Evolutionary conservation across 371 early-diverging fungal genomes (phyloP).

Genomic region (Mortierella sp.): DNA sequence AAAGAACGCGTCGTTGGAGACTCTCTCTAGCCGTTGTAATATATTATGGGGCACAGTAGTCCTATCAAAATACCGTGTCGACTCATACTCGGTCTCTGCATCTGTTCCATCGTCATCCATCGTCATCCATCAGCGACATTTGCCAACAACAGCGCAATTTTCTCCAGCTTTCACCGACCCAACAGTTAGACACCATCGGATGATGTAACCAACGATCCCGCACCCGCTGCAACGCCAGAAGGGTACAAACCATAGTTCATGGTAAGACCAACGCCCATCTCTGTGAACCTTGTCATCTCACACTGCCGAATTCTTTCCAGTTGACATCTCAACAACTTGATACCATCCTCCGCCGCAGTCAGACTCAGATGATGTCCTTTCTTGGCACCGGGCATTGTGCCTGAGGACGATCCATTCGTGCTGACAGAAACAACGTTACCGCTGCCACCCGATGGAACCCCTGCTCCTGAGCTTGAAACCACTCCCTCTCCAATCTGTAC

Average conservation of each 20-base stretch:
- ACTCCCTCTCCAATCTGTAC: conserved; percentile 16
- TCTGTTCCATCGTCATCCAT: no score
- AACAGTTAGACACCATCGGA: no score
- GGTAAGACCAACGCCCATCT: conserved; percentile 48
- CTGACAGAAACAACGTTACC: not conserved
- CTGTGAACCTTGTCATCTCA: conserved; percentile 50
- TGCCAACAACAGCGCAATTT: no score
- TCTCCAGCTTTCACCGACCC: no score
- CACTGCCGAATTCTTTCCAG: conserved; percentile 49
- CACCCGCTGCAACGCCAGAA: not conserved
- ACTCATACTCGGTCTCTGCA: no score
- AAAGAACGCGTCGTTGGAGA: no score
- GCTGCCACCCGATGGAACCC: no score
- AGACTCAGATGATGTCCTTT: conserved; percentile 49
- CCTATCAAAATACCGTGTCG: no score
- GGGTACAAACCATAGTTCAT: conserved; percentile 42
- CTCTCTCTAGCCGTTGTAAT: no score
- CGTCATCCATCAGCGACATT: no score
- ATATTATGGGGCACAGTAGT: no score
- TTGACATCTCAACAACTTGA: conserved; percentile 49
- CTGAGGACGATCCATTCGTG: conserved; percentile 11
- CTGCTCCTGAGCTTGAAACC: not conserved
- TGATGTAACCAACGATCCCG: not conserved
- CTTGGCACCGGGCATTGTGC: conserved; percentile 31
- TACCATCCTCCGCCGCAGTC: conserved; percentile 50